These are phyloP conservation scores for Rhodotorula sp. DNA, from an alignment of 1,284 basidiomycete genomes.

Conservation along the genomic window DNA sequence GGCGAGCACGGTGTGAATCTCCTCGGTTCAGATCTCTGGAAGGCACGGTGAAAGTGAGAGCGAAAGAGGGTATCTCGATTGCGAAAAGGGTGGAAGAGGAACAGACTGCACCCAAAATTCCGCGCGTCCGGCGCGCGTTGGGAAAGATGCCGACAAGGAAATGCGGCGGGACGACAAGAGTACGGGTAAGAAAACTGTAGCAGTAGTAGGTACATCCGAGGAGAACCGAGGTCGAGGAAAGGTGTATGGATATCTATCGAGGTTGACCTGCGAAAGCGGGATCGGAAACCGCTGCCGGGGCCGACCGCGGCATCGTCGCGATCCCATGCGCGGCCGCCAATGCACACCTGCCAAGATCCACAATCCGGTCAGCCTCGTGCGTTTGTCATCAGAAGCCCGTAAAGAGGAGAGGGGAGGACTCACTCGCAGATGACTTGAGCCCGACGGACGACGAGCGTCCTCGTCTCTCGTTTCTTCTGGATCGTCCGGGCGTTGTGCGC, in stretches of 20 bases:
- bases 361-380: background rate
- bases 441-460: constrained; percentile 69
- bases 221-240: too few species aligned
- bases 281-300: background rate
- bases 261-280: background rate
- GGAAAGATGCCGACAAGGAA: too few species aligned
- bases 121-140: too few species aligned
- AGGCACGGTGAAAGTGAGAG: too few species aligned
- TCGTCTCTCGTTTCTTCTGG: constrained; percentile 52
- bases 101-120: too few species aligned
- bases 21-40: too few species aligned
- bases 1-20: too few species aligned
- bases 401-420: constrained; percentile 44
- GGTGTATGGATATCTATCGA: background rate
- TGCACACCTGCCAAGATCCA: constrained; percentile 21
- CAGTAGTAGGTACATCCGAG: too few species aligned
- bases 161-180: too few species aligned
- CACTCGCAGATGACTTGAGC: constrained; percentile 81
- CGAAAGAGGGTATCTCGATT: too few species aligned
- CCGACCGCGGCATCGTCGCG: background rate
- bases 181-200: too few species aligned
- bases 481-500: background rate
- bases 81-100: too few species aligned
- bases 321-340: constrained; percentile 33
- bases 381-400: background rate